Evolutionary conservation across 176 grass and related monocot genomes (phyloP).

Genomic region (Poa pratensis): DNA sequence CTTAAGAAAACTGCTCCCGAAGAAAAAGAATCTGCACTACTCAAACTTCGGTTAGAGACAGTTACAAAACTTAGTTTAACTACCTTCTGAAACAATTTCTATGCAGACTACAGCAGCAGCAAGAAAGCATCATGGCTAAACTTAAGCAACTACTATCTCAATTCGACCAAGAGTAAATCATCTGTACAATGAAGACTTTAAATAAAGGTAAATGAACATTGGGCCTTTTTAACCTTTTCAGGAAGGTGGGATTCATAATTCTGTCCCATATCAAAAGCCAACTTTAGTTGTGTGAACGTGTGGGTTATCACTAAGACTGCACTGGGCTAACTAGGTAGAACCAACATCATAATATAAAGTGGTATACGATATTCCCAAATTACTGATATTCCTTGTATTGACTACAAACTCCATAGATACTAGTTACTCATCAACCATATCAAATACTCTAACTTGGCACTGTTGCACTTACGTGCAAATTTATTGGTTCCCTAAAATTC

Average conservation of each 20-base stretch:
- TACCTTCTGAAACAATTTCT: conserved; percentile 3
- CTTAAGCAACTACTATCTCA: conserved; percentile 1
- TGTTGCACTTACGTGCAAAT: not conserved
- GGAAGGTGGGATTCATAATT: not conserved
- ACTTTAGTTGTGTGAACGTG: not conserved
- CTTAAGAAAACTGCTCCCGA: not conserved
- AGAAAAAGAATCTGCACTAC: not conserved
- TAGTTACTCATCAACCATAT: not conserved
- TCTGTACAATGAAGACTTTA: not conserved
- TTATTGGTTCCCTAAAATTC: not conserved
- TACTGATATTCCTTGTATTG: not conserved
- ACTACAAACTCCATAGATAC: not conserved
- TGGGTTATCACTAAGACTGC: not conserved
- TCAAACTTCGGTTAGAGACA: not conserved
- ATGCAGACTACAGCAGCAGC: not conserved
- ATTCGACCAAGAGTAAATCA: conserved; percentile 5
- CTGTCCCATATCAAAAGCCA: not conserved
- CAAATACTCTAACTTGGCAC: not conserved
- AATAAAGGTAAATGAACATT: conserved; percentile 11
- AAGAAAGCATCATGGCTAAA: conserved; percentile 12
- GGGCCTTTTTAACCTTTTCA: not conserved
- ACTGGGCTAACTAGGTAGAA: conserved; percentile 1
- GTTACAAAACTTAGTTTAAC: not conserved
- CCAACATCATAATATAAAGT: conserved; percentile 5
- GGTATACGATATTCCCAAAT: not conserved